A percentile compares a stretch with the other conserved stretches of the same genome.
phyloP scores from a whole-genome alignment of 805 yeast genomes.

The Crinitomyces ghanaensis region DNA sequence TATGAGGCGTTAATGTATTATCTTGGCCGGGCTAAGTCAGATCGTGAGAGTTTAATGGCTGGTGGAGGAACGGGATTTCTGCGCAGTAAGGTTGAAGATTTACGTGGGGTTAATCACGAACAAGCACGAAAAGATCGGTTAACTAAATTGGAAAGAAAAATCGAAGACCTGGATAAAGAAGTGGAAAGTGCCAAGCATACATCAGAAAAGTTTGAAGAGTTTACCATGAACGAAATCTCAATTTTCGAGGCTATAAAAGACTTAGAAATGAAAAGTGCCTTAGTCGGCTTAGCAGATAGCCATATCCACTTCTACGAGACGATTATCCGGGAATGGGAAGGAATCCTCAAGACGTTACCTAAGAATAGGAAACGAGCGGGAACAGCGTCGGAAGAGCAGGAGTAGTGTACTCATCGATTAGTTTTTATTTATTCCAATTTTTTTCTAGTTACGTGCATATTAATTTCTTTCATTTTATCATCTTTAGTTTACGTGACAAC shows the following conservation, averaged over 20 bases:
- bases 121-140: conserved; percentile 41
- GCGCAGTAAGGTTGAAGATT: conserved; percentile 46
- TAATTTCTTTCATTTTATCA: too few species aligned
- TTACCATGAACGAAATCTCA: conserved; percentile 43
- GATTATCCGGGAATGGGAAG: conserved; percentile 58
- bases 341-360: conserved; percentile 3
- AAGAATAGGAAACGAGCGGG: too few species aligned
- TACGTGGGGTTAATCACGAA: conserved; percentile 53
- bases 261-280: conserved; percentile 59
- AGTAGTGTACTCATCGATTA: too few species aligned
- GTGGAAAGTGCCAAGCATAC: conserved; percentile 39
- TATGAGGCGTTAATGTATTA: conserved; percentile 79
- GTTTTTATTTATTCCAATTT: too few species aligned
- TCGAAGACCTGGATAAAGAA: conserved; percentile 39
- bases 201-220: conserved; percentile 44
- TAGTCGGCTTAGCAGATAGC: conserved; percentile 62
- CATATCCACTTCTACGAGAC: conserved; percentile 63
- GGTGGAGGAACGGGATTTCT: conserved; percentile 43
- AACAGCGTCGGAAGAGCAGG: too few species aligned
- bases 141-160: conserved; percentile 37
- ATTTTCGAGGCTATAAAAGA: conserved; percentile 74
- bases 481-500: too few species aligned
- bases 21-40: conserved; percentile 56
- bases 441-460: too few species aligned
- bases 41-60: conserved; percentile 43